phyloP scores from a whole-genome alignment of 352 stramenopile species.

The Pythium insidiosum region DNA sequence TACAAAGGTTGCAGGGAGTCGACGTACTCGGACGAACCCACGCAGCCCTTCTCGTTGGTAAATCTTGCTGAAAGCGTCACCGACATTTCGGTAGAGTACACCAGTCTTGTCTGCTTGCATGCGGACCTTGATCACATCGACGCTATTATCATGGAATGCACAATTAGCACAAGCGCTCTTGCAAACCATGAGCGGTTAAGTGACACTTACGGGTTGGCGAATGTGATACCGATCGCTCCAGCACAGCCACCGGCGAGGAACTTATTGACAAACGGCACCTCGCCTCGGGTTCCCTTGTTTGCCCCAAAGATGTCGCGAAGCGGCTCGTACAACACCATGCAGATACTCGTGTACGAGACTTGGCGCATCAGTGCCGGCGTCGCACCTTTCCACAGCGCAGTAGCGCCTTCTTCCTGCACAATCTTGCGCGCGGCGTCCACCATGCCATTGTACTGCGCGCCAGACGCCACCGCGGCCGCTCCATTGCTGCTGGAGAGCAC shows the following conservation, averaged over 20 bases:
- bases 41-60: slow-evolving; percentile 63
- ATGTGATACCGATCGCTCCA: slow-evolving; percentile 66
- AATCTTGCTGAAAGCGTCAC: slow-evolving; percentile 61
- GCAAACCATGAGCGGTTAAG: no score
- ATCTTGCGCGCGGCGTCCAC: slow-evolving; percentile 61
- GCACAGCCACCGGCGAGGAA: slow-evolving; percentile 73
- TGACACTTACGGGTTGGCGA: slow-evolving; percentile 81
- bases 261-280: slow-evolving; percentile 72
- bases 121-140: slow-evolving; percentile 86
- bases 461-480: slow-evolving; percentile 15
- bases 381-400: slow-evolving; percentile 67
- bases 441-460: slow-evolving; percentile 65
- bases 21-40: slow-evolving; percentile 48
- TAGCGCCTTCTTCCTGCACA: slow-evolving; percentile 51
- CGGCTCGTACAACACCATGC: slow-evolving; percentile 81
- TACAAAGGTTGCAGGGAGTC: no score
- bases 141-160: slow-evolving; percentile 24
- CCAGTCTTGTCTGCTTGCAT: slow-evolving; percentile 77
- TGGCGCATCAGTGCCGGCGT: slow-evolving; percentile 75
- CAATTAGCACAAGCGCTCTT: slow-evolving; percentile 3
- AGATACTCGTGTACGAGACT: slow-evolving; percentile 84
- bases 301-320: slow-evolving; percentile 68
- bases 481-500: slow-evolving; percentile 14
- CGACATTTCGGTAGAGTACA: slow-evolving; percentile 57
- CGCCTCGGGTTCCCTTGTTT: slow-evolving; percentile 21